Conservation (phyloP, 768 basidiomycete species). For the Xerocomus spinulosus region DNA sequence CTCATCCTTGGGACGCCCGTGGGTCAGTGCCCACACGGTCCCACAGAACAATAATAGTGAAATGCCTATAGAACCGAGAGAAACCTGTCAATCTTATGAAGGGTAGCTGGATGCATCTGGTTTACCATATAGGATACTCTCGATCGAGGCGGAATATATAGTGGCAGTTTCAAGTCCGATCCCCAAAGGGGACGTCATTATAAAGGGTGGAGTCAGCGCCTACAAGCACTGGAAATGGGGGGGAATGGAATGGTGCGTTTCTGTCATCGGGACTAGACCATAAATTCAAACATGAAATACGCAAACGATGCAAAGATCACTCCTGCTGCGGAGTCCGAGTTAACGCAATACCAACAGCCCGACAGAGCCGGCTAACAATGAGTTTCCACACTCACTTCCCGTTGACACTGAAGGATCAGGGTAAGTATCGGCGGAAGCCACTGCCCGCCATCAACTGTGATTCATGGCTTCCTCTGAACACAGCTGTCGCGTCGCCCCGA, state of each 20-base stretch:
- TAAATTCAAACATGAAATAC: neutral
- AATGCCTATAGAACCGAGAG: slow-evolving; percentile 9
- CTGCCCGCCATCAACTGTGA: neutral
- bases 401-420: neutral
- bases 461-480: neutral
- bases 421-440: too few species aligned
- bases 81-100: neutral
- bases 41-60: slow-evolving; percentile 19
- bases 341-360: neutral
- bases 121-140: slow-evolving; percentile 23
- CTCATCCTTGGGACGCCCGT: slow-evolving; percentile 10
- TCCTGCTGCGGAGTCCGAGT: neutral
- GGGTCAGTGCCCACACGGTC: slow-evolving; percentile 23
- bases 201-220: neutral
- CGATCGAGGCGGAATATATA: slow-evolving; percentile 16
- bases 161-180: slow-evolving; percentile 9
- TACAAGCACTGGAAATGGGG: neutral
- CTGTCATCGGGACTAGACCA: neutral
- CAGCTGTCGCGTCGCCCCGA: too few species aligned
- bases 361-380: too few species aligned
- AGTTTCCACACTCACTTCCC: neutral
- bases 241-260: neutral
- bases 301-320: neutral
- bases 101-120: neutral
- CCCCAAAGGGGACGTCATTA: slow-evolving; percentile 4